Evolutionary conservation across 352 stramenopile species (phyloP).

Genomic region (Globisporangium cystogenes): DNA sequence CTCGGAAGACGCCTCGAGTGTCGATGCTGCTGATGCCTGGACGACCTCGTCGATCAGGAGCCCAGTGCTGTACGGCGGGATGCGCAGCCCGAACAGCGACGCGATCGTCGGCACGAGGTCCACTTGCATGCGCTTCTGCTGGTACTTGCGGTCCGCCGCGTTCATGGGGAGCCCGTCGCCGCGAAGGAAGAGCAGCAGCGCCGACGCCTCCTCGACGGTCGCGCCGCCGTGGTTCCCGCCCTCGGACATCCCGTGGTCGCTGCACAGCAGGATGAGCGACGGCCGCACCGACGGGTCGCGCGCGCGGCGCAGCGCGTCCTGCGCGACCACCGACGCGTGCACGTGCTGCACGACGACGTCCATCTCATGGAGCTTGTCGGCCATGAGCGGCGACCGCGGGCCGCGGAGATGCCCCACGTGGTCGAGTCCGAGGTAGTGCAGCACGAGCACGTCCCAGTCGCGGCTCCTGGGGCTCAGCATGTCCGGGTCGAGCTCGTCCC

Average conservation of each 20-base stretch:
- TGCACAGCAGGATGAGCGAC: constrained; percentile 78
- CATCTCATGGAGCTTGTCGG: constrained; percentile 82
- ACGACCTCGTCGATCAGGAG: constrained; percentile 62
- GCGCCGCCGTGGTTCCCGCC: constrained; percentile 84
- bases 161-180: constrained; percentile 25
- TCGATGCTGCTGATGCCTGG: constrained; percentile 13
- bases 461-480: constrained; percentile 54
- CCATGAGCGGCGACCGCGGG: constrained; percentile 72
- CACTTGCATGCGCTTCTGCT: constrained; percentile 45
- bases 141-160: constrained; percentile 1
- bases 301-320: constrained; percentile 36
- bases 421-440: constrained; percentile 87
- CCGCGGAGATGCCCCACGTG: constrained; percentile 81
- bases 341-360: constrained; percentile 62
- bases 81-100: constrained; percentile 59
- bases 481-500: constrained; percentile 73
- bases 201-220: constrained; percentile 79
- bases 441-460: constrained; percentile 82
- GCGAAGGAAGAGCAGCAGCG: constrained; percentile 72
- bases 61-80: constrained; percentile 62
- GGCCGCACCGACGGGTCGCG: constrained; percentile 20
- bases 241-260: constrained; percentile 89
- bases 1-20: too few species aligned
- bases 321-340: constrained; percentile 43
- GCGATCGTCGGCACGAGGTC: constrained; percentile 85